These are phyloP conservation scores for Moesziomyces sp. DNA, from an alignment of 1,284 basidiomycete genomes.

Conservation along the genomic window DNA sequence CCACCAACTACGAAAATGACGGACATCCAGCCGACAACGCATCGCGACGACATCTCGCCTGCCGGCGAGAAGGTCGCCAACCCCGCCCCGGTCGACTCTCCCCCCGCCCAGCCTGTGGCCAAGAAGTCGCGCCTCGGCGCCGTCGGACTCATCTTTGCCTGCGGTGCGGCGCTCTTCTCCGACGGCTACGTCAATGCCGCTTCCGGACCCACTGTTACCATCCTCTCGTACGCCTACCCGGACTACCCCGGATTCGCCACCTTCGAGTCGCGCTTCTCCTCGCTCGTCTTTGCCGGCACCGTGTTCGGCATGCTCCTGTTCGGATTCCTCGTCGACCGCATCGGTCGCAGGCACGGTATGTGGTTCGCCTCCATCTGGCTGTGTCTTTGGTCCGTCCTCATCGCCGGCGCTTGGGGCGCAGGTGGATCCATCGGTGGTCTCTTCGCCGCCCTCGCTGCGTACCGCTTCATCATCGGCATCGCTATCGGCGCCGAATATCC, in stretches of 20 bases:
- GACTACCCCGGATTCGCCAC: conserved; percentile 27
- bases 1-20: conserved; percentile 9
- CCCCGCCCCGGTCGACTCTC: conserved; percentile 4
- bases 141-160: conserved; percentile 58
- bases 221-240: conserved; percentile 48
- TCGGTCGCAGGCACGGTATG: conserved; percentile 90
- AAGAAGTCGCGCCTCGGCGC: conserved; percentile 35
- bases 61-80: conserved; percentile 17
- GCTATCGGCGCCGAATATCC: conserved; percentile 87
- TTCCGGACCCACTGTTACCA: conserved; percentile 50
- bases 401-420: conserved; percentile 82
- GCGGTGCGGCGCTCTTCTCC: conserved; percentile 61
- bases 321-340: conserved; percentile 76
- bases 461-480: conserved; percentile 70
- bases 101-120: conserved; percentile 12
- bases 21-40: conserved; percentile 11
- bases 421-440: conserved; percentile 77
- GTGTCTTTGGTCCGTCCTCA: conserved; percentile 70
- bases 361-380: conserved; percentile 69
- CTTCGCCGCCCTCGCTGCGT: conserved; percentile 81
- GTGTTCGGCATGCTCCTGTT: conserved; percentile 74
- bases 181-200: conserved; percentile 63
- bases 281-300: conserved; percentile 70
- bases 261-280: conserved; percentile 53
- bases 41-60: conserved; percentile 12